These are phyloP conservation scores for Entonaema liquescens DNA, from an alignment of 495 filamentous ascomycete genomes.

Conservation along the genomic window DNA sequence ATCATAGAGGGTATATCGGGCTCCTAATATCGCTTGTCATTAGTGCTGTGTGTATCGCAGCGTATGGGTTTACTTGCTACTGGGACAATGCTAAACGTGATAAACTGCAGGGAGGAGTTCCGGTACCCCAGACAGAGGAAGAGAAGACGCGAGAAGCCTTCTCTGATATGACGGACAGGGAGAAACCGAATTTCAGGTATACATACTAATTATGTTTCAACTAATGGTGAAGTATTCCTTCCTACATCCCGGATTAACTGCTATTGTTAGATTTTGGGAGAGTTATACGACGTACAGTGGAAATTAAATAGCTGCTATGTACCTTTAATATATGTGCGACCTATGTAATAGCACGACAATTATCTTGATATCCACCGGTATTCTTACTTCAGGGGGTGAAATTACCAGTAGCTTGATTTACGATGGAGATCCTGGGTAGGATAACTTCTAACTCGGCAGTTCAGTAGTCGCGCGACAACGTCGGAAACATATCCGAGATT, in stretches of 20 bases:
- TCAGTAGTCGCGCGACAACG: neutral
- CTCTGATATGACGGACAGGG: constrained; percentile 67
- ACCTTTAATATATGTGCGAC: neutral
- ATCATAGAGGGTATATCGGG: constrained; percentile 52
- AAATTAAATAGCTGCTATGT: neutral
- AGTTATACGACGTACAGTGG: neutral
- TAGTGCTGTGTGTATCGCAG: neutral
- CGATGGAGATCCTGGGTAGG: neutral
- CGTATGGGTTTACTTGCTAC: constrained; percentile 11
- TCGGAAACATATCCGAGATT: neutral
- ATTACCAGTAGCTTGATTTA: neutral
- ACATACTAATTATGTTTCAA: constrained; percentile 19
- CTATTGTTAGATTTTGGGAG: neutral
- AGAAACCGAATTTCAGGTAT: constrained; percentile 64
- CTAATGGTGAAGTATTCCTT: neutral
- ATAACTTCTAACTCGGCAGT: neutral
- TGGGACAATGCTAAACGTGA: constrained; percentile 12
- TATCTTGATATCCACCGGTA: neutral
- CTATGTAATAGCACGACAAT: neutral
- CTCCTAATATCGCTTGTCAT: constrained; percentile 45
- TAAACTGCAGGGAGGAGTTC: constrained; percentile 60
- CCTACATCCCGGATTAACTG: neutral
- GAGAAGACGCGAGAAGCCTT: constrained; percentile 45
- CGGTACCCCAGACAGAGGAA: constrained; percentile 54
- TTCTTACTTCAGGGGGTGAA: neutral